Evolutionary conservation across 192 early-diverging fungal species (phyloP).

Genomic region (Gigaspora rosea): DNA sequence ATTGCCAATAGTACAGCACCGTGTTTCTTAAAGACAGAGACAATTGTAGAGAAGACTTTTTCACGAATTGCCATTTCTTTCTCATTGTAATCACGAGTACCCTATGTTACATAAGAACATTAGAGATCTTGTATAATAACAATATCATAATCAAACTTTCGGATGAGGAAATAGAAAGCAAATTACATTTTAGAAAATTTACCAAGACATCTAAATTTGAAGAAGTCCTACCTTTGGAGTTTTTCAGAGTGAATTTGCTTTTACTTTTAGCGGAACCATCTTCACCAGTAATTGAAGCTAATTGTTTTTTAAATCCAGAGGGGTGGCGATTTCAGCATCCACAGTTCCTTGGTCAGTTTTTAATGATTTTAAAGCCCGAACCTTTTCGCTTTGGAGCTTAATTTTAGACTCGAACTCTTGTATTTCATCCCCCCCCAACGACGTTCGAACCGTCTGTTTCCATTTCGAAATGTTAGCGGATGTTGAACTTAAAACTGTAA

Average conservation of each 20-base stretch:
- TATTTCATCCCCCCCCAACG: too few species aligned
- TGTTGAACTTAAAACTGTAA: too few species aligned
- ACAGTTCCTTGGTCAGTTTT: conserved; percentile 61
- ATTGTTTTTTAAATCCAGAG: conserved; percentile 66
- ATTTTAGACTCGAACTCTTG: conserved; percentile 38
- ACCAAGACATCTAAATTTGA: not conserved
- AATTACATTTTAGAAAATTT: not conserved
- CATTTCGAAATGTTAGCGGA: too few species aligned
- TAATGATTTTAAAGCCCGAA: conserved; percentile 62
- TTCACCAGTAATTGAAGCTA: conserved; percentile 44
- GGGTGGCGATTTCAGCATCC: conserved; percentile 56
- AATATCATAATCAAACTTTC: not conserved
- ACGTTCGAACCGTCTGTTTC: too few species aligned
- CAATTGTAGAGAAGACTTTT: too few species aligned
- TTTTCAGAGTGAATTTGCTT: conserved; percentile 71
- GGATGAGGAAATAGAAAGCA: not conserved
- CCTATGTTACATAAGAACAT: conserved; percentile 45
- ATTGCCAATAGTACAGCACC: too few species aligned
- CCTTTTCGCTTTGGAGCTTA: conserved; percentile 57
- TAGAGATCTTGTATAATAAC: too few species aligned
- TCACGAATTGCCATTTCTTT: conserved; percentile 98
- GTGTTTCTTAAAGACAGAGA: too few species aligned
- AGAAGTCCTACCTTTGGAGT: conserved; percentile 68
- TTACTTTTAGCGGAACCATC: conserved; percentile 41
- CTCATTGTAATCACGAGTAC: conserved; percentile 92